Conservation (phyloP, 495 filamentous ascomycete species). For the Choiromyces venosus region DNA sequence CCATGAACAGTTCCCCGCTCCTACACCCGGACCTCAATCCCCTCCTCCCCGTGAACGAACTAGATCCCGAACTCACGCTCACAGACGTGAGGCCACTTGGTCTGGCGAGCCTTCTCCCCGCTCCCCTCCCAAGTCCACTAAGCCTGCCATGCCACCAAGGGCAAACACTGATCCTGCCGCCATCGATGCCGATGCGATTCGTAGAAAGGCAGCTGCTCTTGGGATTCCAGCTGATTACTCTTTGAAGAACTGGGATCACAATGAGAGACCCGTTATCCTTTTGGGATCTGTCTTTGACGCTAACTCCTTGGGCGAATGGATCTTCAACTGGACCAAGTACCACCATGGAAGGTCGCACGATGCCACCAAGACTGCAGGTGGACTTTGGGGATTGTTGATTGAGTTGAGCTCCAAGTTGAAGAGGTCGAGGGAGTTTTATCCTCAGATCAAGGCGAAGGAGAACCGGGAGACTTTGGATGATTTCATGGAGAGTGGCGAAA, state of each 20-base stretch:
- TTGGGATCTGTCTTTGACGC: conserved; percentile 95
- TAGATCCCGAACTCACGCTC: conserved; percentile 34
- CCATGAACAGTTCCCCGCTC: conserved; percentile 31
- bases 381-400: conserved; percentile 91
- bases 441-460: conserved; percentile 63
- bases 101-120: conserved; percentile 47
- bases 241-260: conserved; percentile 97
- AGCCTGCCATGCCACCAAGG: conserved; percentile 41
- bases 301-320: conserved; percentile 97
- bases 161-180: conserved; percentile 38
- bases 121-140: conserved; percentile 48
- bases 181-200: conserved; percentile 21
- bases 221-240: conserved; percentile 88
- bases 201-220: conserved; percentile 72
- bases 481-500: conserved; percentile 85
- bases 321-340: conserved; percentile 99
- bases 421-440: conserved; percentile 75
- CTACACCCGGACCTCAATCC: conserved; percentile 38
- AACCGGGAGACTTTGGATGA: conserved; percentile 79
- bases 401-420: conserved; percentile 95
- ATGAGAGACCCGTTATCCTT: conserved; percentile 80
- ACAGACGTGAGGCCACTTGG: conserved; percentile 39
- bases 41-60: conserved; percentile 32
- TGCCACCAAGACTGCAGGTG: conserved; percentile 87
- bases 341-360: conserved; percentile 78